Conservation (phyloP, 2,329 filamentous ascomycete genomes). For the Claviceps sp. region DNA sequence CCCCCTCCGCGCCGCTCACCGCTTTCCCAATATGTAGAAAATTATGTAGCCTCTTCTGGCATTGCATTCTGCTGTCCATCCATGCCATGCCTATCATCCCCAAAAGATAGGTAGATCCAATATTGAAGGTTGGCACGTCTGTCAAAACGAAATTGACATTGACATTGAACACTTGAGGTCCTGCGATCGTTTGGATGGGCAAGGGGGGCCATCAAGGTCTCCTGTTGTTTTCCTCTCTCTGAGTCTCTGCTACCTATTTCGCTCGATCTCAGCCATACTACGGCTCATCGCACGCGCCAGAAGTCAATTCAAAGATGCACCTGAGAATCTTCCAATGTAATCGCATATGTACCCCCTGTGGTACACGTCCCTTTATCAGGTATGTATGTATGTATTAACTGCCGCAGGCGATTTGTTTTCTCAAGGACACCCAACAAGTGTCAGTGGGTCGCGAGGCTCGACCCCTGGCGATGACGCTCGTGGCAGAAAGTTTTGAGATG, state of each 20-base stretch:
- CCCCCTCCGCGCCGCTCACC: slow-evolving; percentile 13
- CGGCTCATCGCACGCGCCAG: neutral
- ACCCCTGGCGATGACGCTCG: slow-evolving; percentile 7
- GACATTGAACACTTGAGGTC: too few species aligned
- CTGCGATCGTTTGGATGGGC: neutral
- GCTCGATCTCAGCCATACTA: too few species aligned
- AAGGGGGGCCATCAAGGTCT: neutral
- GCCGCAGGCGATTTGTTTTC: neutral
- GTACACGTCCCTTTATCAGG: neutral
- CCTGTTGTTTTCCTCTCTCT: neutral
- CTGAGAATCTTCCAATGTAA: too few species aligned
- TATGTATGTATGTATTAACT: neutral
- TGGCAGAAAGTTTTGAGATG: slow-evolving; percentile 1
- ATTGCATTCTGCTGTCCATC: too few species aligned
- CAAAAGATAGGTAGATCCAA: too few species aligned
- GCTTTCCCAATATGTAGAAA: slow-evolving; percentile 12
- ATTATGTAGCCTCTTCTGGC: neutral
- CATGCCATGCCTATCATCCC: too few species aligned
- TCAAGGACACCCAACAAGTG: neutral
- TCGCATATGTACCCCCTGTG: too few species aligned
- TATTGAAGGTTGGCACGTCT: neutral
- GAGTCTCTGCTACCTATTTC: too few species aligned
- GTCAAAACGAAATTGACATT: too few species aligned
- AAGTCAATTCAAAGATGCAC: too few species aligned
- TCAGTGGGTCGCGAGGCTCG: slow-evolving; percentile 9